Base-by-base conservation (phyloP, 2,329 filamentous ascomycete species). In the Ascomycota sp. region DNA sequence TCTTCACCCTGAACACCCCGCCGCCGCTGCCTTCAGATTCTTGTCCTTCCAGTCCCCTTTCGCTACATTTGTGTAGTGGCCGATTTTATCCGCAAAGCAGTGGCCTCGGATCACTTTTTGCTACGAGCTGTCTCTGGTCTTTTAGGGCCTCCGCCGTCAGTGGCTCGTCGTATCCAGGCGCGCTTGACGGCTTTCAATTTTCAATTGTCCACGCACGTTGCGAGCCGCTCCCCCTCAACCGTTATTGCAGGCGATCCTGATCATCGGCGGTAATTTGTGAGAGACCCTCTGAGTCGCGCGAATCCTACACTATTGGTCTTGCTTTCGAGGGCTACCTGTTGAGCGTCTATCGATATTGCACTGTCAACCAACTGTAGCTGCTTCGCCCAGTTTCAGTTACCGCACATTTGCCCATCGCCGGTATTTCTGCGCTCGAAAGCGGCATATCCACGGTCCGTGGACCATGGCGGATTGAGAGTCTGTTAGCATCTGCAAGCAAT, bases 401-500 rank as follows among this genome's bases (percentile, higher is more conserved):
- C n/a, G 13, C 25, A 15, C 25, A 26, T 15, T 15, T 7, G 25
- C n/a, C n/a, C n/a, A 19, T 17, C 20, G 30, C 30, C 19, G 30
- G 15, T 17, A 17, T 17, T 17, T 11, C 31, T 26, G 27, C 22
- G 31, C 27, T 13, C 10, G 19, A 10, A 21, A 27, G 7, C 23
- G 23, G 27, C 19, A 28, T 23, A 25, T 17, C 4, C 15, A 20
- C 21, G 15, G 13, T 13, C 20, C 29, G 36, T 40, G 41, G 44
- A 43, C 40, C 45, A 51, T 51, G 48, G 48, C 48, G 42, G 44
- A 39, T 43, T 50, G 40, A 49, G 32, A 36, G 40, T 38, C 37
- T 33, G 32, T 35, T 40, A 43, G 46, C 35, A 43, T 33, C 36
- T 42, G 38, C 45, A 32, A 48, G 50, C 40, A 41, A 56, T 57